Evolutionary conservation across 768 basidiomycete species (phyloP), one percentile per base, ranked within the genome.

Genomic region (Lyophyllum atratum): DNA sequence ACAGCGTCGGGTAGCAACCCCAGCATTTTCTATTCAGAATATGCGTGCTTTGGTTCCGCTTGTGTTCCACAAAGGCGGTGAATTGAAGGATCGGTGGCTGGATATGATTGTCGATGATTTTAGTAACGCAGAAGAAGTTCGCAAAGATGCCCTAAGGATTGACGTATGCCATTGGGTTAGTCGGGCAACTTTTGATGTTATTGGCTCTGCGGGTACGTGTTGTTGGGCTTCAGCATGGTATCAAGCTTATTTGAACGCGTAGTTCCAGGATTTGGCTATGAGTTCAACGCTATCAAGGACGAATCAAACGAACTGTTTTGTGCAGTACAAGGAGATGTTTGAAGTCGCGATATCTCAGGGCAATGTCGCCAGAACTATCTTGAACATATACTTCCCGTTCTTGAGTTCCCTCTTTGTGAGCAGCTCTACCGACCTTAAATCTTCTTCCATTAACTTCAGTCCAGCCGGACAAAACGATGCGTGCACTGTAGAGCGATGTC

Each of bases 311-410:
- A 89, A 62, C 78, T 93, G 8, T 89, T 93, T 61, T 69, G 71
- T 28, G 92, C 93, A n/a, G 0, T 92, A 92, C 69, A 90, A 86
- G 65, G 90, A 93, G 54, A 91, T 95, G 86, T 94, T 94, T 56
- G 87, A 84, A 61, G 78, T 85, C 4, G 86, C 84, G 17, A 71
- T 93, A 17, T 84, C 87, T 0, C 86, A 86, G 66, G 73, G 79
- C 14, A 64, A 68, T 33, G 70, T 71, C n/a, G 45, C 79, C 24
- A 74, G 81, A 58, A 76, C 78, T 1, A 47, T 86, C 4, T 56
- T 86, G 19, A 74, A 76, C 14, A 74, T 89, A 49, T 89, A 89
- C 64, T 70, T 82, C 19, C 91, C 92, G 6, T 72, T 78, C 29
- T 37, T 86, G 10, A 76, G 79, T 56, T 68, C 64, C 2, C 58